Evolutionary conservation across 352 stramenopile genomes (phyloP).

Genomic region (Globisporangium lucens): DNA sequence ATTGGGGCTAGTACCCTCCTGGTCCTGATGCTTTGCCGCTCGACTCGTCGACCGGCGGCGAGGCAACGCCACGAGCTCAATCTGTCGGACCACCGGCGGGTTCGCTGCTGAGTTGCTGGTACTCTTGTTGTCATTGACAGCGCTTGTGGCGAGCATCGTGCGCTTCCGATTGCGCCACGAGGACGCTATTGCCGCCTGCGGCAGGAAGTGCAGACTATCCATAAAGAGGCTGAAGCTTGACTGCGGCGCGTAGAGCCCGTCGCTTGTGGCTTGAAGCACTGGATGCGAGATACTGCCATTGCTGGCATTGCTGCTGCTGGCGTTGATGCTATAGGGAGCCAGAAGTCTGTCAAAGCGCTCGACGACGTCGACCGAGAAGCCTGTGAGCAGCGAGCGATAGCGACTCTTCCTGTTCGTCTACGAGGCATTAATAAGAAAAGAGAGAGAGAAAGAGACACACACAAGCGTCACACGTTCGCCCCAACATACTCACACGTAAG

Average conservation of each 20-base stretch:
- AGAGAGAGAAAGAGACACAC: background rate
- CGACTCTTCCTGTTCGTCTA: conserved; percentile 16
- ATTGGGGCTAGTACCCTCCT: background rate
- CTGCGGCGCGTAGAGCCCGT: conserved; percentile 9
- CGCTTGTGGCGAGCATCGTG: background rate
- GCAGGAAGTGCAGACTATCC: conserved; percentile 7
- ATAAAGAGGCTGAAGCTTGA: conserved; percentile 9
- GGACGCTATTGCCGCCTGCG: background rate
- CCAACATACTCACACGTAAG: background rate
- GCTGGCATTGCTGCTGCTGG: background rate
- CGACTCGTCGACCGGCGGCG: background rate
- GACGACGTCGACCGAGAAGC: conserved; percentile 17
- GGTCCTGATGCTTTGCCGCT: background rate
- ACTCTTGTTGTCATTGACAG: background rate
- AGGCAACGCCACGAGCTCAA: conserved; percentile 9
- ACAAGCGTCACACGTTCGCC: background rate
- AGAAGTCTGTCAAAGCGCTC: conserved; percentile 10
- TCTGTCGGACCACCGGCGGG: conserved; percentile 1
- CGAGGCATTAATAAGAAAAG: background rate
- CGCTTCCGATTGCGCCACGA: conserved; percentile 9
- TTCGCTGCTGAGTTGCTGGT: background rate
- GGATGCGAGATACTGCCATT: background rate
- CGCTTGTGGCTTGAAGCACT: background rate
- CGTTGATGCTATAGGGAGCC: background rate
- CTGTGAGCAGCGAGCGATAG: conserved; percentile 12